Conservation (phyloP, 352 stramenopile species). For the Pythium catenulatum region DNA sequence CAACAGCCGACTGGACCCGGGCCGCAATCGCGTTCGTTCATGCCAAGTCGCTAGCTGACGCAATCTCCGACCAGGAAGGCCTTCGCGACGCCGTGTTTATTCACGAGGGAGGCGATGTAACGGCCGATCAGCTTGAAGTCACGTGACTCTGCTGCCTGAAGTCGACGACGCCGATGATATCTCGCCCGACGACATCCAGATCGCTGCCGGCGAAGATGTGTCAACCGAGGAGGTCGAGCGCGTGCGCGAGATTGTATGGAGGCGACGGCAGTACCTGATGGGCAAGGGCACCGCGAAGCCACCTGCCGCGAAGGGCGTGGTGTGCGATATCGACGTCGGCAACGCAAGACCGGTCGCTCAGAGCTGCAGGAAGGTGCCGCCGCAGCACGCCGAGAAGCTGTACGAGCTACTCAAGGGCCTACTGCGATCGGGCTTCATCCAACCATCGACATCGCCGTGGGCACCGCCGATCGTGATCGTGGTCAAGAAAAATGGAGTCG, state of each 20-base stretch:
- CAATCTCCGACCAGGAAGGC: background rate
- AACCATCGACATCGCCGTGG: constrained; percentile 46
- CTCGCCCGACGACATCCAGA: constrained; percentile 46
- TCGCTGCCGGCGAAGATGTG: background rate
- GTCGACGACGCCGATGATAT: constrained; percentile 8
- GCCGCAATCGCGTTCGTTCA: background rate
- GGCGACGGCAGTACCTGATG: constrained; percentile 43
- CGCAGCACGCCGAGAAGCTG: constrained; percentile 50
- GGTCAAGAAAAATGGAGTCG: constrained; percentile 67
- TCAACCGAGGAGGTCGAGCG: constrained; percentile 37
- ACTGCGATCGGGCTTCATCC: constrained; percentile 43
- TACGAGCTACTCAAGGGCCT: constrained; percentile 61
- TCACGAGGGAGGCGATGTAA: constrained; percentile 31
- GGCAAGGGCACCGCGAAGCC: constrained; percentile 53
- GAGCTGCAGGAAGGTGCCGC: constrained; percentile 4
- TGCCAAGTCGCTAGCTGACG: background rate
- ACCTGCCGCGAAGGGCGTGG: constrained; percentile 21
- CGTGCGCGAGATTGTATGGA: constrained; percentile 52
- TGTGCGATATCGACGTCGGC: constrained; percentile 66
- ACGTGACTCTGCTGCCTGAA: constrained; percentile 57
- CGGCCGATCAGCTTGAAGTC: constrained; percentile 27
- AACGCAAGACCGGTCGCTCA: constrained; percentile 52
- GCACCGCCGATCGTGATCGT: constrained; percentile 68
- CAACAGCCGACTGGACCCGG: background rate
- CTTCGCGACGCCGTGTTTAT: constrained; percentile 10